Evolutionary conservation across 257 asterid species (phyloP), one percentile per base, ranked within the genome.

Genomic region (Solanum infundibuliforme): DNA sequence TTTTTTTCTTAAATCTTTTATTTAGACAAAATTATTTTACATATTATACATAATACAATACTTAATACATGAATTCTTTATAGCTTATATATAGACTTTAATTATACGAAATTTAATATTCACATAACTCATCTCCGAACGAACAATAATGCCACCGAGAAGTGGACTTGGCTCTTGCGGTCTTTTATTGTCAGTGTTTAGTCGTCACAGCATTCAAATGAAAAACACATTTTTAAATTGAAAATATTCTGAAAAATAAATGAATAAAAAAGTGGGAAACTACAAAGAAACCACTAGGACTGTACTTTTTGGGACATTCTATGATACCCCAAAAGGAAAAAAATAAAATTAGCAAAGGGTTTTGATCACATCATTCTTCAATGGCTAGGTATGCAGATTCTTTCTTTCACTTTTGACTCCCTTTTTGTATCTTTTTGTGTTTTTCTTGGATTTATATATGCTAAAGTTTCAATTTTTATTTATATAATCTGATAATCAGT

Each of bases 331-430:
- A 35, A 82, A 82, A 48, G 12, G 12, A 14, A 68, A 27, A 38
- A 27, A 23, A 55, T 2, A 46, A 62, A 62, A 85, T 41, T 31
- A 31, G 38, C 68, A 48, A 82, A 82, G 69, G 86, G 86, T 48
- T 48, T 48, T 48, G 27, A 81, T 81, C 68, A 25, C 9, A 82
- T 48, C 86, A 48, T 20, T 73, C 25, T 86, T 65, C 88, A 27
- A 86, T 86, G 88, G 88, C 88, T 79, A 14, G 74, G 88, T 86
- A 73, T 71, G 69, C 69, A 3, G 38, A 65, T 35, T 36, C 65
- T 41, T 35, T n/a, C 75, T 13, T 38, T 12, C 21, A 25, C 41
- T 85, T 66, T 41, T 6, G 73, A 66, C 32, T 12, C 16, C 65
- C 0, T 43, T 38, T 69, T 69, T 69, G 60, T 69, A 27, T 85